Conservation (phyloP, 2,329 filamentous ascomycete species). For the Piedraia hortae region DNA sequence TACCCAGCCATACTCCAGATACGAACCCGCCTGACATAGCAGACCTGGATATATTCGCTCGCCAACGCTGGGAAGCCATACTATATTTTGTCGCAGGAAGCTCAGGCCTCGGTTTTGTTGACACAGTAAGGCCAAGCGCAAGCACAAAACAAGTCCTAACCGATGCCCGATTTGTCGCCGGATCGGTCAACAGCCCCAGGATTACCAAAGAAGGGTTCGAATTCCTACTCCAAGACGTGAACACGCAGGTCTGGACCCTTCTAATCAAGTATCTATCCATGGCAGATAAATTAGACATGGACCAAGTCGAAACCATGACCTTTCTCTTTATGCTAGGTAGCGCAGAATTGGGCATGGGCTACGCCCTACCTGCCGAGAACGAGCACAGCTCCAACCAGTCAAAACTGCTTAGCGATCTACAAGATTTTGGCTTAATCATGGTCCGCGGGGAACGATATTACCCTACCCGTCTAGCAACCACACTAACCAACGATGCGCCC, state of each 20-base stretch:
- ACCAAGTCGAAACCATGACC: constrained; percentile 76
- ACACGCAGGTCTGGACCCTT: constrained; percentile 90
- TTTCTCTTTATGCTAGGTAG: constrained; percentile 91
- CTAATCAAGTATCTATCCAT: constrained; percentile 81
- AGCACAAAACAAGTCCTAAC: constrained; percentile 67
- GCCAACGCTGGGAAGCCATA: constrained; percentile 83
- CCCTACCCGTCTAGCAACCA: constrained; percentile 80
- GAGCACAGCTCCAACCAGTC: constrained; percentile 60
- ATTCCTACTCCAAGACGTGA: constrained; percentile 80
- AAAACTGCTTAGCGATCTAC: constrained; percentile 70
- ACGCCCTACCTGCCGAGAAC: too few relatives aligned
- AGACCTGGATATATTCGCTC: constrained; percentile 63
- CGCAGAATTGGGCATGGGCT: constrained; percentile 71
- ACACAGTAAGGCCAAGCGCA: constrained; percentile 24
- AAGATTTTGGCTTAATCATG: constrained; percentile 83
- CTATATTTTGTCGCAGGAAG: constrained; percentile 80
- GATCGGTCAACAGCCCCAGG: constrained; percentile 19
- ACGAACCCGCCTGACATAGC: constrained; percentile 36
- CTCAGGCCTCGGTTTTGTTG: constrained; percentile 27
- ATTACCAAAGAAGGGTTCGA: constrained; percentile 90
- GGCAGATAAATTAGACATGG: constrained; percentile 39
- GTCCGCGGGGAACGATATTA: constrained; percentile 35
- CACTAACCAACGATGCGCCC: constrained; percentile 52
- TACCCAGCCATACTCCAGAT: constrained; percentile 41
- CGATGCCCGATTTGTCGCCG: constrained; percentile 52